A percentile compares a stretch with the other conserved stretches of the same genome.
phyloP scores from a whole-genome alignment of 1,139 yeast genomes.

The Lodderomyces metapsilosis region DNA sequence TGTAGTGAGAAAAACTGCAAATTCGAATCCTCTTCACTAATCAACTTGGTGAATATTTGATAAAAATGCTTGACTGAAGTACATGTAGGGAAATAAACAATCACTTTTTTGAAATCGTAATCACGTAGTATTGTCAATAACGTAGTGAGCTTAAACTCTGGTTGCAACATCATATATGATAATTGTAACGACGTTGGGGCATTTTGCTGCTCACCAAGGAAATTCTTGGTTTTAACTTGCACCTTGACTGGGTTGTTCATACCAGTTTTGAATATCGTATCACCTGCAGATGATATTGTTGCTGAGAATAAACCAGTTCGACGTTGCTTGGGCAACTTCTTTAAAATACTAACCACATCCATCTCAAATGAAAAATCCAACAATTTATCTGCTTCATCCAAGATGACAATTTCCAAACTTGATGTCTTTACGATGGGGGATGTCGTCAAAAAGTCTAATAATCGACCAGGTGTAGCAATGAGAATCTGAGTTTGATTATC shows the following conservation, averaged over 20 bases:
- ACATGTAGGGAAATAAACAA: slow-evolving; percentile 92
- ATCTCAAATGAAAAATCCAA: slow-evolving; percentile 75
- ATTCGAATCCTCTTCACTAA: slow-evolving; percentile 11
- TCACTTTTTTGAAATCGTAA: slow-evolving; percentile 66
- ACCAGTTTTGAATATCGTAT: slow-evolving; percentile 69
- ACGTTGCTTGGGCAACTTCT: slow-evolving; percentile 79
- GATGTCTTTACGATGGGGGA: slow-evolving; percentile 49
- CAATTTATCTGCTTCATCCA: slow-evolving; percentile 92
- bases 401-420: slow-evolving; percentile 69
- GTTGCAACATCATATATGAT: slow-evolving; percentile 58
- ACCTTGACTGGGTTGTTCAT: slow-evolving; percentile 87
- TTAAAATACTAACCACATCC: slow-evolving; percentile 66
- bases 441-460: slow-evolving; percentile 63
- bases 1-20: slow-evolving; percentile 67
- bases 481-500: slow-evolving; percentile 64
- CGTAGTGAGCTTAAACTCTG: slow-evolving; percentile 59
- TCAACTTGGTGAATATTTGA: slow-evolving; percentile 41
- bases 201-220: slow-evolving; percentile 14
- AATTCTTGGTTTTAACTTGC: slow-evolving; percentile 57
- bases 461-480: slow-evolving; percentile 92
- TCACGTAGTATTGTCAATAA: slow-evolving; percentile 54
- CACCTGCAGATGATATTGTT: slow-evolving; percentile 79
- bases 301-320: slow-evolving; percentile 94
- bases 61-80: slow-evolving; percentile 76
- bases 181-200: slow-evolving; percentile 68